Evolutionary conservation across 768 basidiomycete species (phyloP).

Genomic region (Leccinum subtestaceum): DNA sequence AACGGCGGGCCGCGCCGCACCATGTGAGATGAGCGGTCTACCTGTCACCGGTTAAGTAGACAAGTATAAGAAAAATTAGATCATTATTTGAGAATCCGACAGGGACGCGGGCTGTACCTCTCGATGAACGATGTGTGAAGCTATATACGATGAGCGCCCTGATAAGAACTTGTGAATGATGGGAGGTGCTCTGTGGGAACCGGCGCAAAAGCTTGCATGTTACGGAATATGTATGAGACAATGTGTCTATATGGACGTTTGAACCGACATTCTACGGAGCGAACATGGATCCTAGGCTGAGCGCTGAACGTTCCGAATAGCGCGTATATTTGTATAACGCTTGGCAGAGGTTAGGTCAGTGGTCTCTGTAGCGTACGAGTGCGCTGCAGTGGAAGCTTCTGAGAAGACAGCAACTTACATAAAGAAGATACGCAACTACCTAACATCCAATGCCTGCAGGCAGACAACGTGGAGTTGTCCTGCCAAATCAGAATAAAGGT

Average conservation of each 20-base stretch:
- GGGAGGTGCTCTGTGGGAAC: slow-evolving; percentile 37
- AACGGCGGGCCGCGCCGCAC: slow-evolving; percentile 4
- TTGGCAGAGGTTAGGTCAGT: background rate
- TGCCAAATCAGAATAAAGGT: slow-evolving; percentile 49
- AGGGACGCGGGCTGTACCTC: slow-evolving; percentile 27
- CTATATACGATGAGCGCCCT: slow-evolving; percentile 37
- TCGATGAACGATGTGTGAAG: slow-evolving; percentile 31
- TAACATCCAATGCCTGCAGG: slow-evolving; percentile 65
- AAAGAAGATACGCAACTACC: slow-evolving; percentile 40
- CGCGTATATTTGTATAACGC: background rate
- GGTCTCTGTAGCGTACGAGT: background rate
- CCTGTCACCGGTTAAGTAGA: slow-evolving; percentile 23
- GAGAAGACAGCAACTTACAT: slow-evolving; percentile 36
- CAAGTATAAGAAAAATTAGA: slow-evolving; percentile 16
- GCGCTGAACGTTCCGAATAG: background rate
- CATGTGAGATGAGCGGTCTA: slow-evolving; percentile 19
- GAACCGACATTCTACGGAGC: background rate
- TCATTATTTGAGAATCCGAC: slow-evolving; percentile 30
- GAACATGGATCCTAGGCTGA: background rate
- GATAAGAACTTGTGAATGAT: slow-evolving; percentile 54
- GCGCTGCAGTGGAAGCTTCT: background rate
- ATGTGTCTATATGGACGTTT: background rate
- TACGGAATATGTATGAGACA: slow-evolving; percentile 10
- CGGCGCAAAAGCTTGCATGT: slow-evolving; percentile 9
- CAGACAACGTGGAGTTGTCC: slow-evolving; percentile 63